Evolutionary conservation across 208 protist species (phyloP).

Genomic region (Zelonia costaricensis): DNA sequence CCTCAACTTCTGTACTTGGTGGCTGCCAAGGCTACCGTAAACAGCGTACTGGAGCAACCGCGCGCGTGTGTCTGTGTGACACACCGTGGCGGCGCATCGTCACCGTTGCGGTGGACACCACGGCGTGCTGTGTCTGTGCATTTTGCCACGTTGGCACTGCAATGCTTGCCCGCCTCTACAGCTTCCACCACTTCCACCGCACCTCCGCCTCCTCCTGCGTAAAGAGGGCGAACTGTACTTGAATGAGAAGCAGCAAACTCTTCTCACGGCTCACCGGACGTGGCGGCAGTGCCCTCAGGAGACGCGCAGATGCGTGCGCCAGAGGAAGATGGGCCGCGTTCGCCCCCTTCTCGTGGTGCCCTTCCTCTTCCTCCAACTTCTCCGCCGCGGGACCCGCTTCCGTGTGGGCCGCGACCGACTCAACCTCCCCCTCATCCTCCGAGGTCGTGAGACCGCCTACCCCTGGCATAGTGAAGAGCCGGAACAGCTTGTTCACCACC

Average conservation of each 20-base stretch:
- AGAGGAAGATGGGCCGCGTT: no score
- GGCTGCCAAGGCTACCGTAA: no score
- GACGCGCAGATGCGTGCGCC: no score
- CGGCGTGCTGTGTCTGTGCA: no score
- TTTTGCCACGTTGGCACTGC: no score
- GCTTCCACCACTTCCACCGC: constrained; percentile 55
- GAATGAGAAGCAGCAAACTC: constrained; percentile 54
- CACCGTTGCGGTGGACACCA: no score
- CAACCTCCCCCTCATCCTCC: constrained; percentile 4
- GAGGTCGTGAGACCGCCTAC: constrained; percentile 14
- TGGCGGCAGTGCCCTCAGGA: no score
- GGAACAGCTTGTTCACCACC: constrained; percentile 63
- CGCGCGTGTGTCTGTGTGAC: no score
- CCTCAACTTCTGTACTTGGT: no score
- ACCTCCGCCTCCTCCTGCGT: constrained; percentile 44
- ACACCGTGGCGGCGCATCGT: no score
- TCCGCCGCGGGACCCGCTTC: background rate
- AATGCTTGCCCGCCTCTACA: constrained; percentile 19
- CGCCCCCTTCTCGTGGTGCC: no score
- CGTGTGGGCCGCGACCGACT: background rate
- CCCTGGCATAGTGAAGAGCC: constrained; percentile 42
- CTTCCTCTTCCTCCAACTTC: constrained; percentile 1
- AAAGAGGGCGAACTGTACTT: constrained; percentile 55
- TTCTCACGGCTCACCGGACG: constrained; percentile 22
- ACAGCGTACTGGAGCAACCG: no score